Conservation (phyloP, 257 asterid species). For the Ehretia macrophylla region DNA sequence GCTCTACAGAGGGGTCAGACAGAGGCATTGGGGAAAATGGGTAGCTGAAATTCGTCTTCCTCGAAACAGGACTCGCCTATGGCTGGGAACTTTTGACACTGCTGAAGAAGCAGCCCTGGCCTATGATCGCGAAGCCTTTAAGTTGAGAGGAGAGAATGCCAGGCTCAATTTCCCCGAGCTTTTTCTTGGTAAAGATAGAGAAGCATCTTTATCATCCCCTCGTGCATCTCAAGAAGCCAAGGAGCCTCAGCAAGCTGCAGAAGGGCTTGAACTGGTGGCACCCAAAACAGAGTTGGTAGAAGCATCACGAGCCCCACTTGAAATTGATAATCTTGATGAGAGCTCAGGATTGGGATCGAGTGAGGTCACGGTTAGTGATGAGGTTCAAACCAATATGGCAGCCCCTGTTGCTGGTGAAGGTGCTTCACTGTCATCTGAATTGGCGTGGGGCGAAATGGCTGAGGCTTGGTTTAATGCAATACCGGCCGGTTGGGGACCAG, state of each 20-base stretch:
- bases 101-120: conserved; percentile 96
- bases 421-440: conserved; percentile 41
- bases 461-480: conserved; percentile 64
- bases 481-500: conserved; percentile 89
- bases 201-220: conserved; percentile 19
- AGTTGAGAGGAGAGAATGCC: conserved; percentile 82
- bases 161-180: conserved; percentile 79
- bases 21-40: conserved; percentile 99
- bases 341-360: conserved; percentile 28
- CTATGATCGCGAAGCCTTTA: conserved; percentile 86
- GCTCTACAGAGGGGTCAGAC: conserved; percentile 86
- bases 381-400: conserved; percentile 26
- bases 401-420: conserved; percentile 9
- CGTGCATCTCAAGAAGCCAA: conserved; percentile 12
- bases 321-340: conserved; percentile 21
- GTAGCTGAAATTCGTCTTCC: conserved; percentile 97
- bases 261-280: conserved; percentile 4
- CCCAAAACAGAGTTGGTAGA: conserved; percentile 15
- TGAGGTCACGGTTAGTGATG: conserved; percentile 23
- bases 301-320: neutral
- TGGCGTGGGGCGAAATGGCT: conserved; percentile 73
- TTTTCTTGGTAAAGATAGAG: conserved; percentile 49
- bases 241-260: conserved; percentile 9
- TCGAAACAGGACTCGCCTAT: conserved; percentile 77
- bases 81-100: conserved; percentile 94